Percentiles rank a stretch among this genome's conserved stretches.
Evolutionary conservation across 148 eudicot genomes (phyloP).

Genomic region (Camellia japonica): DNA sequence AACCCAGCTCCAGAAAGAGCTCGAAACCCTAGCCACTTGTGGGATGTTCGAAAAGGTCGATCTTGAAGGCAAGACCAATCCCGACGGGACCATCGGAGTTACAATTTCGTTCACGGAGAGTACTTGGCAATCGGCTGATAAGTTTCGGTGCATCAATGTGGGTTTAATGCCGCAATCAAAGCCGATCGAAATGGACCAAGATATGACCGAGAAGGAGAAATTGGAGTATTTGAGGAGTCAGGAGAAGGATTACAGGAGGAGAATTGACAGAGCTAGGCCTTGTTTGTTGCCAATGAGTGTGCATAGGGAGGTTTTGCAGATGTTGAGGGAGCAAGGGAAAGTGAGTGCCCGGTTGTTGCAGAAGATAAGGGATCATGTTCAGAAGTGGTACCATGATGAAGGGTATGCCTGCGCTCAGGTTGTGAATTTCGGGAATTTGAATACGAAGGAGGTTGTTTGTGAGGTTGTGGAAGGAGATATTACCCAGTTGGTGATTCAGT

Average conservation of each 20-base stretch:
- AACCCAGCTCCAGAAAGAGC: slow-evolving; percentile 79
- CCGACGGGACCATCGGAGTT: slow-evolving; percentile 65
- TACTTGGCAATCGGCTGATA: slow-evolving; percentile 71
- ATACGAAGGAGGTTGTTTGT: slow-evolving; percentile 87
- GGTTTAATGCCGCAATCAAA: slow-evolving; percentile 81
- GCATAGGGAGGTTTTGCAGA: slow-evolving; percentile 51
- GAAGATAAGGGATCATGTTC: slow-evolving; percentile 78
- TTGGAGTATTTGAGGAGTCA: slow-evolving; percentile 52
- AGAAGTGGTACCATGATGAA: slow-evolving; percentile 93
- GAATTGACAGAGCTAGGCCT: slow-evolving; percentile 64
- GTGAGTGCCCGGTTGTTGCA: slow-evolving; percentile 82
- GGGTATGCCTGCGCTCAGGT: slow-evolving; percentile 93
- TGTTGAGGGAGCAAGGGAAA: slow-evolving; percentile 63
- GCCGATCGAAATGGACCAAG: slow-evolving; percentile 70
- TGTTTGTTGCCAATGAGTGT: slow-evolving; percentile 67
- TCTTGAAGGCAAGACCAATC: slow-evolving; percentile 72
- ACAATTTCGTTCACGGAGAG: slow-evolving; percentile 71
- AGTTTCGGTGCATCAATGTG: slow-evolving; percentile 80
- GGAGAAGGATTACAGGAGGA: slow-evolving; percentile 72
- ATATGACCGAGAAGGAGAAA: slow-evolving; percentile 85
- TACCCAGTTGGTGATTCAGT: slow-evolving; percentile 80
- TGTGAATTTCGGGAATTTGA: slow-evolving; percentile 90
- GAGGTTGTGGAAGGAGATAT: slow-evolving; percentile 98
- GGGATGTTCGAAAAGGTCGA: slow-evolving; percentile 93
- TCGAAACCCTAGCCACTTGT: slow-evolving; percentile 68